Conservation (phyloP, 2,329 filamentous ascomycete species). For the Xylariaceae sp. region DNA sequence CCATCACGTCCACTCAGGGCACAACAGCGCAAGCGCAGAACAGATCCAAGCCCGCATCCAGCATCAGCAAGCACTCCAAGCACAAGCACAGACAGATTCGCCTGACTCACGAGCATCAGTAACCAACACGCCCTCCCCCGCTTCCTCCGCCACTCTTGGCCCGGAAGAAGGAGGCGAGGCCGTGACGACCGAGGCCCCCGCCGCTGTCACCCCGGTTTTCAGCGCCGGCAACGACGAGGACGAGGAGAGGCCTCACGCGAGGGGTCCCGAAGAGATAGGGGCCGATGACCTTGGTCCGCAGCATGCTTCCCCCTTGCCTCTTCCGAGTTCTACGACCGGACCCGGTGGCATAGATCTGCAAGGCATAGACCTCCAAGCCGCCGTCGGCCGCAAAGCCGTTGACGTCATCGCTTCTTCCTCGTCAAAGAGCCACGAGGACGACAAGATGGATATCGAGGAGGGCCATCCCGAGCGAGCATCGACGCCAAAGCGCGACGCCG, state of each 20-base stretch:
- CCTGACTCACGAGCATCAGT: slow-evolving; percentile 17
- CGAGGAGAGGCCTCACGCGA: slow-evolving; percentile 70
- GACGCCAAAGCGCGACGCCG: slow-evolving; percentile 54
- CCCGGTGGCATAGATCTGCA: slow-evolving; percentile 43
- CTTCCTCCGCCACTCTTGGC: slow-evolving; percentile 19
- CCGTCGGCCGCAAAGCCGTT: slow-evolving; percentile 50
- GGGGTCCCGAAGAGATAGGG: slow-evolving; percentile 81
- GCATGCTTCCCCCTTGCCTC: slow-evolving; percentile 34
- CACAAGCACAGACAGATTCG: slow-evolving; percentile 12
- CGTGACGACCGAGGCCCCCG: slow-evolving; percentile 24
- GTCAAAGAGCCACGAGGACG: slow-evolving; percentile 16
- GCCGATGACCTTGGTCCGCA: slow-evolving; percentile 83
- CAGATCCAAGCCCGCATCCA: slow-evolving; percentile 22
- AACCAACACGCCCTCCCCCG: slow-evolving; percentile 12
- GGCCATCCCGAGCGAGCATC: slow-evolving; percentile 25
- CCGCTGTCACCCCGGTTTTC: slow-evolving; percentile 33
- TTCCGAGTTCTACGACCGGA: slow-evolving; percentile 36
- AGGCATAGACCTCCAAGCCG: slow-evolving; percentile 57
- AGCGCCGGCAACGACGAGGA: slow-evolving; percentile 43
- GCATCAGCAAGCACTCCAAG: slow-evolving; percentile 23
- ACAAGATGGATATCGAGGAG: slow-evolving; percentile 20
- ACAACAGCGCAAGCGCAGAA: slow-evolving; percentile 19
- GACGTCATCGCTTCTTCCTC: slow-evolving; percentile 18
- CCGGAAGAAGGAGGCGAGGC: slow-evolving; percentile 18
- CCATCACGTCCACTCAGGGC: slow-evolving; percentile 29